Evolutionary conservation across 306 rosid species (phyloP).

Genomic region (Luffa aegyptiaca): DNA sequence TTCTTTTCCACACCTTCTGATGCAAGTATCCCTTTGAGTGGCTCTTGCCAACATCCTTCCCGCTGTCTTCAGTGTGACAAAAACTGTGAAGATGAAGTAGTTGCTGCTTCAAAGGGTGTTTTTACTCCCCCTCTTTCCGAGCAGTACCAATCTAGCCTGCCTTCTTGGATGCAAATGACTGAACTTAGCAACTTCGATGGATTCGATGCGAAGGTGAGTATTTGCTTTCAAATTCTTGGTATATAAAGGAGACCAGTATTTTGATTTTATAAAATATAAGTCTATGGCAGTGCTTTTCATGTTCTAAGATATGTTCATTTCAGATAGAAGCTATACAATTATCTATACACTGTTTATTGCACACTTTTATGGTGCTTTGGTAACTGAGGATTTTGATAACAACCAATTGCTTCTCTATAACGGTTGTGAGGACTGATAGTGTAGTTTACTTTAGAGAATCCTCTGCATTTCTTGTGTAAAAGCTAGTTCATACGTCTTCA

Average conservation of each 20-base stretch:
- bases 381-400: neutral
- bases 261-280: neutral
- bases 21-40: constrained; percentile 33
- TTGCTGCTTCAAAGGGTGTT: constrained; percentile 32
- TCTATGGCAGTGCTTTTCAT: neutral
- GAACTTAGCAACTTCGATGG: constrained; percentile 30
- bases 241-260: neutral
- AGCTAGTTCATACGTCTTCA: constrained; percentile 58
- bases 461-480: constrained; percentile 48
- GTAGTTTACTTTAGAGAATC: constrained; percentile 10
- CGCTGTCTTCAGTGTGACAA: constrained; percentile 34
- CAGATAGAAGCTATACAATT: neutral
- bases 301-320: neutral
- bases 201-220: constrained; percentile 59
- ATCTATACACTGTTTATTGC: neutral
- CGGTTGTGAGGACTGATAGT: neutral
- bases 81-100: constrained; percentile 44
- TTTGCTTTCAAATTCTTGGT: constrained; percentile 13
- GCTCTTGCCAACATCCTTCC: constrained; percentile 36
- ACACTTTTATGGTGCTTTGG: neutral
- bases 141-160: constrained; percentile 45
- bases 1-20: constrained; percentile 86
- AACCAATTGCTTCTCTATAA: neutral
- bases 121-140: constrained; percentile 33
- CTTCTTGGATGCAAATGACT: constrained; percentile 63